Evolutionary conservation across 345 rosid species (phyloP).

Genomic region (Salix caprea): DNA sequence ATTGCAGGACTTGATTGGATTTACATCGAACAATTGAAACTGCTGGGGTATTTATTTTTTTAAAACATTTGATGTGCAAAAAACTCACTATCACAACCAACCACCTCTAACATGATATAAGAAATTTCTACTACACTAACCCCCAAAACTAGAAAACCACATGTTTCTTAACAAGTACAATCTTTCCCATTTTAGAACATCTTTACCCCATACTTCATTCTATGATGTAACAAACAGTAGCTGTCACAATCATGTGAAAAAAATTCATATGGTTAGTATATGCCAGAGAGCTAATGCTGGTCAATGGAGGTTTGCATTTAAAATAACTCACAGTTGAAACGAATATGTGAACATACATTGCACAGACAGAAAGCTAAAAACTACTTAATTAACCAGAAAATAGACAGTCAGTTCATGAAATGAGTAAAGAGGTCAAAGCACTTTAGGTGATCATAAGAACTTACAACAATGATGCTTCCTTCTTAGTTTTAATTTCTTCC

Average conservation of each 20-base stretch:
- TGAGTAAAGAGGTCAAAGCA: background rate
- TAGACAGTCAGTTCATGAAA: background rate
- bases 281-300: background rate
- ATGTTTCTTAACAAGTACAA: background rate
- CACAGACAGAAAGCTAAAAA: background rate
- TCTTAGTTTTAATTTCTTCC: conserved; percentile 55
- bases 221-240: background rate
- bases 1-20: background rate
- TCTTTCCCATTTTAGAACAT: background rate
- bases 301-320: background rate
- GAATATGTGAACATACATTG: background rate
- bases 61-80: background rate
- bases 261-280: background rate
- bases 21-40: background rate
- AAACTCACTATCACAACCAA: background rate
- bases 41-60: background rate
- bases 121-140: background rate
- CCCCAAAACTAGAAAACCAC: background rate
- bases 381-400: background rate
- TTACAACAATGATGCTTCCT: conserved; percentile 59
- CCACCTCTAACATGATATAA: background rate
- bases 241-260: background rate
- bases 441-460: background rate
- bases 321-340: background rate
- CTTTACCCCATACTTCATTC: background rate